These are phyloP conservation scores for Cladosporium sp. DNA, from an alignment of 2,329 filamentous ascomycete species.

Conservation along the genomic window DNA sequence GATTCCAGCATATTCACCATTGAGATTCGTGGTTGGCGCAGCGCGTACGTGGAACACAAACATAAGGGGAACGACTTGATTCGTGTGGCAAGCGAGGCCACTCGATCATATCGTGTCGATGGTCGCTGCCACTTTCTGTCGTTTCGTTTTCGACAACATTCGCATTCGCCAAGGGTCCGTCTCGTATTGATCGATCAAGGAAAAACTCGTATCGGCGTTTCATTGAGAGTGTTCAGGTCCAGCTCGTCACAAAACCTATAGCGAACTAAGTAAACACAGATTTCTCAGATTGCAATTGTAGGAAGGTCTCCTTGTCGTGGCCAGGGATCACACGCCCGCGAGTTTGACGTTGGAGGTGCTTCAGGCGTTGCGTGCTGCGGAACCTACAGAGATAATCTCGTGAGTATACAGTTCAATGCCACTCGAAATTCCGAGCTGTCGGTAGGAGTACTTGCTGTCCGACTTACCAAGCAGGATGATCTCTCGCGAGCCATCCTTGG, in stretches of 20 bases:
- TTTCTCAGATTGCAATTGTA: conserved; percentile 32
- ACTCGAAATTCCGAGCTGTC: no score
- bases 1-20: no score
- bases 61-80: no score
- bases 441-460: no score
- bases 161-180: neutral
- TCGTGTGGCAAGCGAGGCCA: no score
- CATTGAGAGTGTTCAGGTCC: neutral
- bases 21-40: no score
- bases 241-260: neutral
- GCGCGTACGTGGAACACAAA: no score
- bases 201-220: neutral
- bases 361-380: conserved; percentile 38
- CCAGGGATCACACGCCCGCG: conserved; percentile 39
- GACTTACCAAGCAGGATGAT: conserved; percentile 38
- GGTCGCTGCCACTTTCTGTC: no score
- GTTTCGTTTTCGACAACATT: neutral
- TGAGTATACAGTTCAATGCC: no score
- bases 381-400: conserved; percentile 25
- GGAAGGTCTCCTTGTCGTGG: conserved; percentile 39
- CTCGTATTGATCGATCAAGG: neutral
- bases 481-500: conserved; percentile 41
- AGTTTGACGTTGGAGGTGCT: conserved; percentile 36
- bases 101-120: no score
- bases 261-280: conserved; percentile 28